Conservation (phyloP, 1,139 yeast genomes). For the Entelexis paramagnoliae region DNA sequence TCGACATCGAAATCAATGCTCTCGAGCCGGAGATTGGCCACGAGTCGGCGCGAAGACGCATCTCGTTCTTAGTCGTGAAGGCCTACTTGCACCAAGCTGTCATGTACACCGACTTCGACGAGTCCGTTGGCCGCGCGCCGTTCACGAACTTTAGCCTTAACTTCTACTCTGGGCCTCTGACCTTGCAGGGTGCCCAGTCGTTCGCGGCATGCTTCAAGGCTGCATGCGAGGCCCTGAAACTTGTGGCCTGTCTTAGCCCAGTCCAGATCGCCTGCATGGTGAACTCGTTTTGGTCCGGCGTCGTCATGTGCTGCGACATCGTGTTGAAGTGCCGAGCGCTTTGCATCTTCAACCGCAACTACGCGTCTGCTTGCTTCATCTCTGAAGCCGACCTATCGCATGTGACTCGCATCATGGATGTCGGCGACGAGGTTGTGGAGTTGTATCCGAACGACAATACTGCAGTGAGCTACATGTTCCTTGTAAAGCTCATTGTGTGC, state of each 20-base stretch:
- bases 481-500: conserved; percentile 23
- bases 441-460: conserved; percentile 22
- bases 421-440: conserved; percentile 16
- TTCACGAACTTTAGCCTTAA: conserved; percentile 32
- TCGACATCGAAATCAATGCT: conserved; percentile 18
- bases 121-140: conserved; percentile 31
- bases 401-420: conserved; percentile 13
- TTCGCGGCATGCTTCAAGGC: conserved; percentile 19
- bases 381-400: conserved; percentile 18
- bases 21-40: conserved; percentile 8
- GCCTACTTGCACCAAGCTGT: conserved; percentile 63
- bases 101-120: conserved; percentile 30
- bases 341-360: conserved; percentile 21
- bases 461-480: conserved; percentile 21
- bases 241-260: conserved; percentile 7
- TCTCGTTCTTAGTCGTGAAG: conserved; percentile 25
- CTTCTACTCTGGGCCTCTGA: conserved; percentile 21
- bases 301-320: conserved; percentile 33
- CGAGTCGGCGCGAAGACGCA: neutral
- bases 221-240: conserved; percentile 18
- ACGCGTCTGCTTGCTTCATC: conserved; percentile 21
- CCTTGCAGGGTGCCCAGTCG: conserved; percentile 19
- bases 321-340: conserved; percentile 25
- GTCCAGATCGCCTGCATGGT: conserved; percentile 45
- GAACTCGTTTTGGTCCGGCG: conserved; percentile 50